Percentiles rank a stretch among this genome's conserved stretches.
These are phyloP conservation scores for Epipyxis sp. DNA, from an alignment of 108 stramenopile species.

Conservation along the genomic window DNA sequence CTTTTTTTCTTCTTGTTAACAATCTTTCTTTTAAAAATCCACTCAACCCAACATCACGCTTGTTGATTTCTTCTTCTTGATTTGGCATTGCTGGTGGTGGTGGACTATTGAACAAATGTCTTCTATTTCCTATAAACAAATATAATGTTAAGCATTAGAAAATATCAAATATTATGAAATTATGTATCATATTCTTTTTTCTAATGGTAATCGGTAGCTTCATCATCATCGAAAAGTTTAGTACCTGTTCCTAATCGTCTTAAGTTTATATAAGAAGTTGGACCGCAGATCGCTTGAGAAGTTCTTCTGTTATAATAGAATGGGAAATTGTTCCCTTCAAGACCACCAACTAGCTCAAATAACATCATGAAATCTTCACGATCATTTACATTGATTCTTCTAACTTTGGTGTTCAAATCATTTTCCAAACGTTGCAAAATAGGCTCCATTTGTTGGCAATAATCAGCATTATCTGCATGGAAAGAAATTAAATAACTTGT, in stretches of 20 bases:
- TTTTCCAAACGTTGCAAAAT: not conserved
- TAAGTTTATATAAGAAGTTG: not conserved
- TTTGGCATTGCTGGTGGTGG: no score
- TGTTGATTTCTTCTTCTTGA: not conserved
- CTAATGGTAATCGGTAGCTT: not conserved
- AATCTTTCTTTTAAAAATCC: no score
- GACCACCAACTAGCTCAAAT: not conserved
- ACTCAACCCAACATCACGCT: not conserved
- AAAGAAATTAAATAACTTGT: not conserved
- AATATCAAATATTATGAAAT: no score
- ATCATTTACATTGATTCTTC: not conserved
- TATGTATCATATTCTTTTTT: not conserved
- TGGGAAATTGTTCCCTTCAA: not conserved
- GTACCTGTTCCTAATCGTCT: not conserved
- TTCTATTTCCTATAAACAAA: not conserved
- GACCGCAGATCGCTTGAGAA: not conserved
- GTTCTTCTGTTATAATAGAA: slow-evolving; percentile 11
- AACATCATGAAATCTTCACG: not conserved
- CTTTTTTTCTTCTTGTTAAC: no score
- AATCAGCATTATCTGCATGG: not conserved
- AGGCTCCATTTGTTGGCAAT: slow-evolving; percentile 9
- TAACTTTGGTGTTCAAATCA: not conserved
- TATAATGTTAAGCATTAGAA: no score
- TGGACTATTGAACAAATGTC: not conserved
- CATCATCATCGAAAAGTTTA: not conserved